phyloP scores from a whole-genome alignment of 2,329 filamentous ascomycete genomes.

The Talaromyces sp. region DNA sequence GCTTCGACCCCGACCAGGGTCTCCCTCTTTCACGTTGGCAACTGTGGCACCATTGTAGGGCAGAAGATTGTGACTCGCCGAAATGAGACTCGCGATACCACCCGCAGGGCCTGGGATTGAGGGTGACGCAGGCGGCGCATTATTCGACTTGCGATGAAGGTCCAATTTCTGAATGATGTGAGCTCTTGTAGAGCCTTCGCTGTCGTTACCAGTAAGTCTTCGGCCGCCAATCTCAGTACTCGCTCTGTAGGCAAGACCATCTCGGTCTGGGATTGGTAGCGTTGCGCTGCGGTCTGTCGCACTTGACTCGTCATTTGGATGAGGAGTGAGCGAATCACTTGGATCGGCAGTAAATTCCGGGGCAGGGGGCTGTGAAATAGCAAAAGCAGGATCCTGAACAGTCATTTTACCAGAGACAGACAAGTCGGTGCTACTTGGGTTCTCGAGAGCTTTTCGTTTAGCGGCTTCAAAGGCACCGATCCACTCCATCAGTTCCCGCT shows the following conservation, averaged over 20 bases:
- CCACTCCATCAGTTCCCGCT: slow-evolving; percentile 91
- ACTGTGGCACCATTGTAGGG: slow-evolving; percentile 60
- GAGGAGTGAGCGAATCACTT: slow-evolving; percentile 65
- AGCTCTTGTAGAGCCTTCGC: slow-evolving; percentile 71
- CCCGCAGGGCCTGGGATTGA: slow-evolving; percentile 51
- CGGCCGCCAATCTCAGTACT: slow-evolving; percentile 71
- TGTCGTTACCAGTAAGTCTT: slow-evolving; percentile 55
- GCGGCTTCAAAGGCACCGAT: slow-evolving; percentile 89
- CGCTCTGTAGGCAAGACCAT: slow-evolving; percentile 60
- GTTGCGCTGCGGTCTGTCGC: slow-evolving; percentile 64
- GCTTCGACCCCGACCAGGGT: slow-evolving; percentile 38
- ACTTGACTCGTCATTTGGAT: slow-evolving; percentile 58
- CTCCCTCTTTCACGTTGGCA: slow-evolving; percentile 41
- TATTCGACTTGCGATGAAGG: slow-evolving; percentile 74
- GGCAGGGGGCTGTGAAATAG: slow-evolving; percentile 83
- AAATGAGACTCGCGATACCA: slow-evolving; percentile 83
- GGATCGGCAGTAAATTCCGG: slow-evolving; percentile 87
- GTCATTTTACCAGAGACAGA: slow-evolving; percentile 46
- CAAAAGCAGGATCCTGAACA: slow-evolving; percentile 74
- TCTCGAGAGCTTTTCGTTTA: slow-evolving; percentile 88
- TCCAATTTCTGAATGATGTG: slow-evolving; percentile 93
- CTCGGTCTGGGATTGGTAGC: slow-evolving; percentile 66
- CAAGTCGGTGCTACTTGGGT: slow-evolving; percentile 58
- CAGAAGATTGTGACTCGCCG: slow-evolving; percentile 77
- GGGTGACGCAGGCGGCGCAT: slow-evolving; percentile 55